Base-by-base conservation (phyloP, 345 rosid species). In the Bruguiera gymnorhiza region DNA sequence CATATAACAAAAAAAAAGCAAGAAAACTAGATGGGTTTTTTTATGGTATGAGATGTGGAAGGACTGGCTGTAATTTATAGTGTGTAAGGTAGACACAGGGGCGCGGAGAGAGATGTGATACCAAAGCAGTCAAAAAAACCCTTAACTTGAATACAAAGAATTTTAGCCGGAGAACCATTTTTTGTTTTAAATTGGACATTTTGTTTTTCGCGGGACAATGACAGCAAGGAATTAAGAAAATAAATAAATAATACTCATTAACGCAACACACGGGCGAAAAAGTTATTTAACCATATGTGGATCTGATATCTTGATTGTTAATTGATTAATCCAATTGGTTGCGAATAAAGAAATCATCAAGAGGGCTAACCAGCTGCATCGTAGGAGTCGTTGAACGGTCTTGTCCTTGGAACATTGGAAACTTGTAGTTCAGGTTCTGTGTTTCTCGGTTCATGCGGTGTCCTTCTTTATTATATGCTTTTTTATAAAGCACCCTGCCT, bases 71-170 rank as follows among this genome's bases (percentile, higher is more conserved):
- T 53, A 29, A 6, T 48, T 55, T 73, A 73, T 67, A 67, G 53
- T 26, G 32, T 48, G 39, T 36, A 7, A 9, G 29, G 53, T 13
- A n/a, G 24, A 39, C 9, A 15, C 26, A 60, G 69, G 57, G 48
- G 73, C 31, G 43, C 52, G 36, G 11, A 52, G 64, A 68, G 27
- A 54, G 20, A 19, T 13, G 77, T 29, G 55, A 61, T 13, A 62
- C 39, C 36, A 34, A 52, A 50, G 59, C 54, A 67, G 8, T 50
- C 4, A 54, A 27, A 29, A 20, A 24, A 2, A 27, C 29, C 32
- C 13, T 43, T 34, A 31, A 62, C 73, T 68, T 68, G 21, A 10
- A 3, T 11, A 24, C 59, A 23, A 69, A 74, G 78, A 68, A 68
- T 68, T 43, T 62, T 3, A 61, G n/a, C 13, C 48, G 8, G 21